phyloP scores from a whole-genome alignment of 2,329 filamentous ascomycete species.

The Ophiostoma himal-ulmi region DNA sequence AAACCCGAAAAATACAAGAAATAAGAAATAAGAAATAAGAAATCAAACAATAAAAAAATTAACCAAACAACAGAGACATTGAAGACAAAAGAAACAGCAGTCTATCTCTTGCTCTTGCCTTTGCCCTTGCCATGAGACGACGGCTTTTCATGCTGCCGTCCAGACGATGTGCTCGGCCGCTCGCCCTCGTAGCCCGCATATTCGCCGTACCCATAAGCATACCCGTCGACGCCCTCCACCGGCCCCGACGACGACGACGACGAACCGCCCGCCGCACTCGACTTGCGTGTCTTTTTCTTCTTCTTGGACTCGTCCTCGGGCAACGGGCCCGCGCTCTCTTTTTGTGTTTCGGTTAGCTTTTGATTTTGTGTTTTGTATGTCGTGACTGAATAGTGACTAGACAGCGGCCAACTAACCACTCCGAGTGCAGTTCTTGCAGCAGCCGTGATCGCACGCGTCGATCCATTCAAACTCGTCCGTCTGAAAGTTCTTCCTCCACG shows the following conservation, averaged over 20 bases:
- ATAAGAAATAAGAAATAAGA: not conserved
- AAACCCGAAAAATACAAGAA: not conserved
- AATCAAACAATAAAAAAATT: not conserved
- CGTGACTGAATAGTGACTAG: not conserved
- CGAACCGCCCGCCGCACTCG: not conserved
- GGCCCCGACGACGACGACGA: not conserved
- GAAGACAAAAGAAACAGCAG: not conserved
- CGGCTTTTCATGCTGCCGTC: not conserved
- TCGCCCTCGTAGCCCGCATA: not conserved
- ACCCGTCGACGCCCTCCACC: not conserved
- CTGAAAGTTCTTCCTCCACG: slow-evolving; percentile 31
- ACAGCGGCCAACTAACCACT: slow-evolving; percentile 35
- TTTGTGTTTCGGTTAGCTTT: not conserved
- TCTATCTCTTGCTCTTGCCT: slow-evolving; percentile 2
- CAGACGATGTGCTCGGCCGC: not conserved
- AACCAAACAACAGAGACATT: not conserved
- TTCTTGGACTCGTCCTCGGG: slow-evolving; percentile 22
- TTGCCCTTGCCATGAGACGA: not conserved
- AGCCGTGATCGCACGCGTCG: slow-evolving; percentile 48
- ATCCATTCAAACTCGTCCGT: slow-evolving; percentile 35
- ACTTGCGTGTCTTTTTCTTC: slow-evolving; percentile 17
- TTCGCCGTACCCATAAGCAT: not conserved
- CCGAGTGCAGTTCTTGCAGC: slow-evolving; percentile 45
- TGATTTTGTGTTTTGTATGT: not conserved
- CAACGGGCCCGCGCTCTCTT: slow-evolving; percentile 25